These are phyloP conservation scores for Arachis monticola DNA, from an alignment of 331 rosid species.

Conservation along the genomic window DNA sequence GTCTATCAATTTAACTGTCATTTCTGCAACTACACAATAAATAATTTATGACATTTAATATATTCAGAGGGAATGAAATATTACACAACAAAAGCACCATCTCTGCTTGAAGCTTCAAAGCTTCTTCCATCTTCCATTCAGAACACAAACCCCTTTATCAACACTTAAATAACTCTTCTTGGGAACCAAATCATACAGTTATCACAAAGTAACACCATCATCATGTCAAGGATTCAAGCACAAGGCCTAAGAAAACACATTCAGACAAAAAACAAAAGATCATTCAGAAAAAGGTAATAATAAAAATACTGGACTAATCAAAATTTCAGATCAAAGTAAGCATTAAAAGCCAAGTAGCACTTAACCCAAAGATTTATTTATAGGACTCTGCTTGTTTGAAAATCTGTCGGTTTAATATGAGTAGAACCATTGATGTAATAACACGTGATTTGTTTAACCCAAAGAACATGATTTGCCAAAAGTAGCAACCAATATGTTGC, in stretches of 20 bases:
- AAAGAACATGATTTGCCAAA: too few relatives aligned
- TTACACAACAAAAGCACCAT: slow-evolving; percentile 51
- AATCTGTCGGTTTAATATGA: too few relatives aligned
- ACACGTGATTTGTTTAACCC: too few relatives aligned
- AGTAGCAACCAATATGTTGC: too few relatives aligned
- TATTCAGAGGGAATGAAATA: neutral
- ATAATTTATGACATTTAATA: neutral
- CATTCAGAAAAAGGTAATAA: too few relatives aligned
- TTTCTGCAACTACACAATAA: slow-evolving; percentile 1
- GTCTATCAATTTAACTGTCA: neutral
- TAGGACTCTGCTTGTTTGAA: too few relatives aligned
- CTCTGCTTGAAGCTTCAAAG: slow-evolving; percentile 76
- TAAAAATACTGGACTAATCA: too few relatives aligned
- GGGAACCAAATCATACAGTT: slow-evolving; percentile 50
- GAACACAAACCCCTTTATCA: slow-evolving; percentile 64
- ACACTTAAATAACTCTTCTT: slow-evolving; percentile 57
- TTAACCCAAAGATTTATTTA: too few relatives aligned
- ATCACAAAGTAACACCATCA: slow-evolving; percentile 46
- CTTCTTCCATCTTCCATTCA: slow-evolving; percentile 70
- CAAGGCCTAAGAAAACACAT: slow-evolving; percentile 44
- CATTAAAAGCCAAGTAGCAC: too few relatives aligned
- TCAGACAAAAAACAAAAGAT: too few relatives aligned
- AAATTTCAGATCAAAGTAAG: too few relatives aligned
- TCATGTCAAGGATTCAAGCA: slow-evolving; percentile 47
- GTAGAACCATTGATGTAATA: too few relatives aligned